Evolutionary conservation across 805 yeast species (phyloP).

Genomic region (Candida sonorensis): DNA sequence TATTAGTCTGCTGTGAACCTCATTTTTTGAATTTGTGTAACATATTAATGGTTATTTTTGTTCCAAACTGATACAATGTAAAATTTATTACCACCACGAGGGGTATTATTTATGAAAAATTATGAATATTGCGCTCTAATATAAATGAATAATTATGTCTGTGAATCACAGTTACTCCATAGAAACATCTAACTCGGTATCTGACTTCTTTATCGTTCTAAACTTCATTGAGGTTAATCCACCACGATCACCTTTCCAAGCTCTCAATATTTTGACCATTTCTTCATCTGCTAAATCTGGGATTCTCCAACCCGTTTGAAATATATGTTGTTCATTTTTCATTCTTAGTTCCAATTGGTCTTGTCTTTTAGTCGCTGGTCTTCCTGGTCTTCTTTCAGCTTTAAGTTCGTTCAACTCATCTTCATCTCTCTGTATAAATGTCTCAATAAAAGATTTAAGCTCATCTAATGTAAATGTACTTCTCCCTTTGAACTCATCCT

Average conservation of each 20-base stretch:
- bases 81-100: too few relatives aligned
- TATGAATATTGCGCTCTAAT: too few relatives aligned
- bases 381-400: slow-evolving; percentile 69
- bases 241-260: slow-evolving; percentile 82
- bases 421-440: slow-evolving; percentile 61
- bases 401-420: slow-evolving; percentile 64
- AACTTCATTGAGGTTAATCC: slow-evolving; percentile 60
- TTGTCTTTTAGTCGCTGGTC: slow-evolving; percentile 75
- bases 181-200: neutral
- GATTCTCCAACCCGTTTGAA: slow-evolving; percentile 56
- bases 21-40: too few relatives aligned
- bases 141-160: too few relatives aligned
- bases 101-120: too few relatives aligned
- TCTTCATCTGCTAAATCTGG: slow-evolving; percentile 64
- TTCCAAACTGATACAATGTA: too few relatives aligned
- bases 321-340: slow-evolving; percentile 56
- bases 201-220: slow-evolving; percentile 27
- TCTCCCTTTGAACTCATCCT: slow-evolving; percentile 28
- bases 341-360: slow-evolving; percentile 54
- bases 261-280: slow-evolving; percentile 53
- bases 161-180: too few relatives aligned
- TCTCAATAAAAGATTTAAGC: slow-evolving; percentile 51
- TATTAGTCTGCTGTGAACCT: too few relatives aligned
- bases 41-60: too few relatives aligned
- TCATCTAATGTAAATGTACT: slow-evolving; percentile 48